Conservation (phyloP, 225 moss, liverwort and hornwort species). For the Antitrichia curtipendula region DNA sequence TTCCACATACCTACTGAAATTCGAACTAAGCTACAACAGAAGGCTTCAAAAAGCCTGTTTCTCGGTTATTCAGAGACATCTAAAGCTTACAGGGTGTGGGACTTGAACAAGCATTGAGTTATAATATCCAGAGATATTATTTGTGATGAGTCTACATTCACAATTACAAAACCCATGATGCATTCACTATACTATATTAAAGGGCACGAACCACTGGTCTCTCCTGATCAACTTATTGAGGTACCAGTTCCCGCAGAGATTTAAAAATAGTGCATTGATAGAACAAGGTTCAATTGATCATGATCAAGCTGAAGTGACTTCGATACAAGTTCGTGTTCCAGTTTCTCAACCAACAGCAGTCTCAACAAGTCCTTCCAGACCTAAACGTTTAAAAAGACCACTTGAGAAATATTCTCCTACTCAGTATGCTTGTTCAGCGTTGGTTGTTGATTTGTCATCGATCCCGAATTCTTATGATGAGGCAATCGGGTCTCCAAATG, state of each 20-base stretch:
- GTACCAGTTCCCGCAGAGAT: accelerated
- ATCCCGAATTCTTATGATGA: not conserved
- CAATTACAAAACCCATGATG: accelerated
- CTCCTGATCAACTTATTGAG: accelerated
- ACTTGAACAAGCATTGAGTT: not conserved
- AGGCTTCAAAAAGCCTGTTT: not conserved
- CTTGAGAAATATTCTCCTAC: no score
- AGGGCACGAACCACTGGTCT: accelerated
- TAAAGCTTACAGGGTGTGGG: not conserved
- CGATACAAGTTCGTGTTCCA: accelerated
- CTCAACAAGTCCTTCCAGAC: accelerated
- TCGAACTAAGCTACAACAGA: not conserved
- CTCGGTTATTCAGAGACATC: not conserved
- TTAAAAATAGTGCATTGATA: accelerated
- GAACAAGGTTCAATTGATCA: accelerated
- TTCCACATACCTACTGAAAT: not conserved
- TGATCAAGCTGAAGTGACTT: accelerated
- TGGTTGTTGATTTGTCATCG: not conserved
- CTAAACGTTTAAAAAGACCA: not conserved
- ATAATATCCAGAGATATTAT: not conserved
- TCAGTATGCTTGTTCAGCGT: accelerated
- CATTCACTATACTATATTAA: not conserved
- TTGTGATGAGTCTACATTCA: accelerated
- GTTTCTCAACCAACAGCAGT: accelerated
- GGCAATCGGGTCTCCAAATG: accelerated